Base-by-base conservation (phyloP, 306 rosid genomes). In the Vigna hirtella region DNA sequence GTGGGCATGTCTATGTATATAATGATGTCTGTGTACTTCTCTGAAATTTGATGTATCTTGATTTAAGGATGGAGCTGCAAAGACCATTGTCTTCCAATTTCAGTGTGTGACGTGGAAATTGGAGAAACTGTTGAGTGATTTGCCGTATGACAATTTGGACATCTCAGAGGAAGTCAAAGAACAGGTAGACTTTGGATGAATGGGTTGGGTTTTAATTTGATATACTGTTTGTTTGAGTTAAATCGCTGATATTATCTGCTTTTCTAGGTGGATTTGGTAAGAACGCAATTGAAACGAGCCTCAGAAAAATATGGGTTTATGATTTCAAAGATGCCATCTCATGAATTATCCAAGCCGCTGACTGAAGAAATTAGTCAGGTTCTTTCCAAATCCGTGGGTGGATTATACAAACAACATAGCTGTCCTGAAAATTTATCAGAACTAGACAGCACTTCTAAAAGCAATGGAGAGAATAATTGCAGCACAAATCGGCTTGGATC, bases 131-230 rank as follows among this genome's bases (percentile, higher is more conserved):
- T 67, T 95, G 77, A 77, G 85, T 52, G 82, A 79, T 73, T 72
- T 95, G 70, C 96, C 97, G 3, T 93, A 85, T 76, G 96, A 86
- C 49, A 83, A 66, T 76, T 87, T 86, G 56, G 93, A 90, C 66
- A 88, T 95, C 73, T 95, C 98, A 4, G 98, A 86, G 86, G 99
- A 95, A 87, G 99, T 95, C 79, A 86, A 85, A 73, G 99, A 95
- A 79, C 98, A 95, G 98, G 99, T 95, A 78, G 53, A 82, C 80
- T 70, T 59, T 86, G 72, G 66, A 63, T 53, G 76, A 43, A 61
- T 70, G 24, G 66, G 57, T 16, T 57, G 11, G 68, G 58, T 65
- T 45, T 30, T 34, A 6, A 18, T 55, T 42, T 65, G 50, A 32
- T 47, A 62, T 57, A 1, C 62, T 57, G 12, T 28, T 49, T 20